Evolutionary conservation across 83 land plant species (phyloP).

Genomic region (Thuja plicata): DNA sequence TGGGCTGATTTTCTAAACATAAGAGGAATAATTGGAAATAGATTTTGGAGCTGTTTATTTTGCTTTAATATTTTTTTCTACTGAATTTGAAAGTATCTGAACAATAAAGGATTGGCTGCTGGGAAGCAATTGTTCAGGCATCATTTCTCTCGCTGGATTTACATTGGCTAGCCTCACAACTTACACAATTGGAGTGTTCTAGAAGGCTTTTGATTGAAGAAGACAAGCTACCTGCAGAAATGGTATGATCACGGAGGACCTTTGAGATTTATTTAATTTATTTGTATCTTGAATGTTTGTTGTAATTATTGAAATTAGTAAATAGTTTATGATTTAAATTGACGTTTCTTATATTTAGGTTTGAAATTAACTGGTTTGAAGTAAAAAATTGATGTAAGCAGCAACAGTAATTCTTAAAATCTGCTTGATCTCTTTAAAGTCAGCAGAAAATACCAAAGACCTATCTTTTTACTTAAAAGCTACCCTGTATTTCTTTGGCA

Average conservation of each 20-base stretch:
- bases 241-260: constrained; percentile 27
- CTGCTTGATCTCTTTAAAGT: background rate
- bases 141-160: constrained; percentile 57
- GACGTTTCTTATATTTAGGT: background rate
- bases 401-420: background rate
- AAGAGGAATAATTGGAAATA: background rate
- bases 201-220: constrained; percentile 59
- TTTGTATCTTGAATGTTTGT: background rate
- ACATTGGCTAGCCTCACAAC: constrained; percentile 43
- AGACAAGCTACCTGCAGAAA: constrained; percentile 43
- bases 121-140: constrained; percentile 35
- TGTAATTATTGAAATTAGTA: background rate
- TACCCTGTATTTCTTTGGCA: background rate
- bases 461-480: background rate
- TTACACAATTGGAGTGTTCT: constrained; percentile 38
- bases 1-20: background rate
- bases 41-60: background rate
- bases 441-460: background rate
- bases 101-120: constrained; percentile 10
- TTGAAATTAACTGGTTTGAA: background rate
- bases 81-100: constrained; percentile 14
- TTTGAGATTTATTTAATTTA: background rate
- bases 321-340: background rate
- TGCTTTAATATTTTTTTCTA: background rate
- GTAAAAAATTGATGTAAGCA: background rate